Conservation (phyloP, 2,329 filamentous ascomycete genomes). For the Nectriaceae sp. region DNA sequence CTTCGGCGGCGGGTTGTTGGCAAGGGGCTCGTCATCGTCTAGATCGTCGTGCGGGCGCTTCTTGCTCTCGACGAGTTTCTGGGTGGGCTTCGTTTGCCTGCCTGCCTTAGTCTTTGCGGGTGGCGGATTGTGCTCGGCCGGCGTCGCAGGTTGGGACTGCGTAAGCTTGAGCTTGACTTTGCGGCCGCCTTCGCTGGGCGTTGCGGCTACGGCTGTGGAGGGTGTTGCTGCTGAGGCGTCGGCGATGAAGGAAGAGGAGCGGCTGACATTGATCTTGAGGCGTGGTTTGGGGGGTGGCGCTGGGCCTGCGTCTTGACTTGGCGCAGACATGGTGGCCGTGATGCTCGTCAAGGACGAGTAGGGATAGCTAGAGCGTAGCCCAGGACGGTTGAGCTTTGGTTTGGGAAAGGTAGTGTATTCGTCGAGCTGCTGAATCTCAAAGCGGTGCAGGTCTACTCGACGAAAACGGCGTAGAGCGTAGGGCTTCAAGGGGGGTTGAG, state of each 20-base stretch:
- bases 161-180: constrained; percentile 47
- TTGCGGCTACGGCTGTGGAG: constrained; percentile 12
- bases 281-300: constrained; percentile 38
- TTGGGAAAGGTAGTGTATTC: too few species aligned
- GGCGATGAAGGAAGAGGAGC: constrained; percentile 36
- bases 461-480: neutral
- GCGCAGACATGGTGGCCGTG: constrained; percentile 30
- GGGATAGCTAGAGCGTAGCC: constrained; percentile 1
- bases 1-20: constrained; percentile 46
- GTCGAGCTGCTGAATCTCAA: too few species aligned
- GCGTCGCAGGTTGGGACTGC: constrained; percentile 40
- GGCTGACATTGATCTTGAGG: constrained; percentile 42
- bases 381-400: too few species aligned
- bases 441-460: neutral
- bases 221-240: constrained; percentile 22
- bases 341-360: neutral
- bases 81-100: constrained; percentile 59
- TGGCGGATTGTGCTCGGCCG: constrained; percentile 34
- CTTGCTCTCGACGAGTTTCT: constrained; percentile 58
- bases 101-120: constrained; percentile 60
- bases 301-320: constrained; percentile 24
- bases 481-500: too few species aligned
- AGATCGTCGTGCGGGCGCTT: constrained; percentile 61
- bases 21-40: constrained; percentile 46
- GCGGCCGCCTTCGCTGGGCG: constrained; percentile 33